Conservation (phyloP, 2,329 filamentous ascomycete genomes). For the Fusarium illudens region DNA sequence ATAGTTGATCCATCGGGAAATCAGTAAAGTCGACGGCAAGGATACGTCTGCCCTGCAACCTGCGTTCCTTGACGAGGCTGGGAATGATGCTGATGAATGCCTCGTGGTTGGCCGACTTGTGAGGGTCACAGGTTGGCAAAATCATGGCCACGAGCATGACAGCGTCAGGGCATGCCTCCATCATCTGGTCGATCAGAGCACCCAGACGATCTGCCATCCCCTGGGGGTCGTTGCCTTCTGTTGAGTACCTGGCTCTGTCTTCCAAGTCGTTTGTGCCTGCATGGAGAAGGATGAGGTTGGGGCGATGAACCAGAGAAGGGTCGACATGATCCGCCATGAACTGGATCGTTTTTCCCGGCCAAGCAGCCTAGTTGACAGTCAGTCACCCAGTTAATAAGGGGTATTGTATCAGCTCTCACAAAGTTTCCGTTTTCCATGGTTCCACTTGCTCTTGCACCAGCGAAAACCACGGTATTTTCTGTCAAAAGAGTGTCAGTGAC, state of each 20-base stretch:
- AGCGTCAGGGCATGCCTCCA: neutral
- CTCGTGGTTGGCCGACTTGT: neutral
- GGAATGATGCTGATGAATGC: neutral
- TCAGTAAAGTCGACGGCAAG: neutral
- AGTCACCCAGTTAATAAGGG: neutral
- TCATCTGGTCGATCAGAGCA: neutral
- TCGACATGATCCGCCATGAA: neutral
- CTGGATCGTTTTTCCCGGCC: neutral
- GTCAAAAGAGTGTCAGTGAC: neutral
- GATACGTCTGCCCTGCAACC: neutral
- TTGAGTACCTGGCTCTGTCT: neutral
- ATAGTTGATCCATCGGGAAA: neutral
- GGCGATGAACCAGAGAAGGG: neutral
- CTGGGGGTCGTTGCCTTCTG: neutral
- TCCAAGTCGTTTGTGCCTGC: neutral
- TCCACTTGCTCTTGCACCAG: neutral
- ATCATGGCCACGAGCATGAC: neutral
- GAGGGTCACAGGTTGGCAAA: neutral
- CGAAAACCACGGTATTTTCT: neutral
- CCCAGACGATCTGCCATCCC: neutral
- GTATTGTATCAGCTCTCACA: neutral
- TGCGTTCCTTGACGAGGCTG: neutral
- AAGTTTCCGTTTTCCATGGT: neutral
- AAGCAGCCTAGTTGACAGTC: neutral
- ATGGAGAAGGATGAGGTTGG: neutral